Evolutionary conservation across 2,329 filamentous ascomycete species (phyloP), one percentile per base, ranked within the genome.

Genomic region (Teratosphaeria epicoccoides): DNA sequence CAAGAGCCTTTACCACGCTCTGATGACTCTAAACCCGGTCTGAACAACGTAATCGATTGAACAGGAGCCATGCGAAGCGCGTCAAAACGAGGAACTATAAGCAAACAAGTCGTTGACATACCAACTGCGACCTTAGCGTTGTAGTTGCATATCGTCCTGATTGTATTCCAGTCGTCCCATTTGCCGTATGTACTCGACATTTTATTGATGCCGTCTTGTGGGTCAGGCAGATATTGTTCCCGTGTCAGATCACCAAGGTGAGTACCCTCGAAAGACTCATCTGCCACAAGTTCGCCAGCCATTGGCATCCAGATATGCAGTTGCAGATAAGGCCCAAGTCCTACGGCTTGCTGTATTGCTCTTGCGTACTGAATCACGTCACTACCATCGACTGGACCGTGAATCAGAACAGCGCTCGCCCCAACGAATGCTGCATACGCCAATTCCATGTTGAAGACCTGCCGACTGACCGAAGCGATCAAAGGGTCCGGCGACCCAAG

Each of bases 351-450:
- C 58, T 87, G 82, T 25, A 98, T 79, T 1, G 88, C 86, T 50
- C 90, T 83, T 28, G 87, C 87, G 73, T 89, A 98, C 62, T 89
- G 87, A 0, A 84, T 71, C 63, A 76, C 79, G 14, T 77, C 75
- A 50, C 74, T 70, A 2, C 70, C 58, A 14, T 54, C 43, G 24
- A 61, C 52, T 2, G 93, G 93, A 0, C 89, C 89, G 1, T 85
- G 83, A 25, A 98, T 76, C 48, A 97, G 74, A 53, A 97, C 77
- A 68, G 86, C 94, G 51, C 83, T 82, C 46, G 93, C 79, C 29
- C 94, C 94, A 64, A 89, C 96, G 71, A 97, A 98, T 56, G 88
- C 90, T 57, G 94, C 93, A 71, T 96, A 98, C 47, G 88, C 87
- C 46, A 97, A 79, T 67, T 98, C 93, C 37, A 95, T 77, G 66